Evolutionary conservation across 163 green algal species (phyloP).

Genomic region (Volvox carteri): DNA sequence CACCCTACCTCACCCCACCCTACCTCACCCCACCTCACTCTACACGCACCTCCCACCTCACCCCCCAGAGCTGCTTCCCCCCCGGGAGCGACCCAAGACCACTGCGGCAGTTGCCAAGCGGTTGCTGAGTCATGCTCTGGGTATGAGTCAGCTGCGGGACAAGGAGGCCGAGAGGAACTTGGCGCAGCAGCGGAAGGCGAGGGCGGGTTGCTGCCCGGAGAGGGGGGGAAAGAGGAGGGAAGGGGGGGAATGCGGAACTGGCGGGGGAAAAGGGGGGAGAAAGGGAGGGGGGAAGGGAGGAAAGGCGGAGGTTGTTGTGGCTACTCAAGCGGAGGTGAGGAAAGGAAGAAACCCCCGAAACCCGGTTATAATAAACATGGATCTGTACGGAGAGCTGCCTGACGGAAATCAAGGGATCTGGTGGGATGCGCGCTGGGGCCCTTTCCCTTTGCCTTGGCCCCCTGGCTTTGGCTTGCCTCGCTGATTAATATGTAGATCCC

Average conservation of each 20-base stretch:
- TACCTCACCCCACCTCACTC: background rate
- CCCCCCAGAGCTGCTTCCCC: slow-evolving; percentile 60
- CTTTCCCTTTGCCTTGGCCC: no score
- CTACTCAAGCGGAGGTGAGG: no score
- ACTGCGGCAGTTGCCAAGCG: slow-evolving; percentile 63
- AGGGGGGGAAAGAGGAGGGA: background rate
- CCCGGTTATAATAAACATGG: background rate
- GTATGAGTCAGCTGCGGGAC: slow-evolving; percentile 65
- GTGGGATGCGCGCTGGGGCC: no score
- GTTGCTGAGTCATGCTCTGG: slow-evolving; percentile 65
- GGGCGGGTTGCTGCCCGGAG: slow-evolving; percentile 27
- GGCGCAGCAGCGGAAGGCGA: slow-evolving; percentile 60
- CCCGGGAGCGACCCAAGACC: slow-evolving; percentile 60
- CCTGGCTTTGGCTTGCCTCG: no score
- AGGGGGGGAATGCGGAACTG: background rate
- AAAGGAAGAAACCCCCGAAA: background rate
- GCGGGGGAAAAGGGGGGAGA: background rate
- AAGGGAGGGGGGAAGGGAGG: background rate
- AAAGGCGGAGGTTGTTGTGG: background rate
- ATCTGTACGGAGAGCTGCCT: no score
- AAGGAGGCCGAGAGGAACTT: slow-evolving; percentile 65
- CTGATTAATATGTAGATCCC: no score
- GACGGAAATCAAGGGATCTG: no score
- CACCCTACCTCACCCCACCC: no score
- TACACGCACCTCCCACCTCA: background rate